Conservation (phyloP, 192 early-diverging fungal species). For the Kappamyces sp. region DNA sequence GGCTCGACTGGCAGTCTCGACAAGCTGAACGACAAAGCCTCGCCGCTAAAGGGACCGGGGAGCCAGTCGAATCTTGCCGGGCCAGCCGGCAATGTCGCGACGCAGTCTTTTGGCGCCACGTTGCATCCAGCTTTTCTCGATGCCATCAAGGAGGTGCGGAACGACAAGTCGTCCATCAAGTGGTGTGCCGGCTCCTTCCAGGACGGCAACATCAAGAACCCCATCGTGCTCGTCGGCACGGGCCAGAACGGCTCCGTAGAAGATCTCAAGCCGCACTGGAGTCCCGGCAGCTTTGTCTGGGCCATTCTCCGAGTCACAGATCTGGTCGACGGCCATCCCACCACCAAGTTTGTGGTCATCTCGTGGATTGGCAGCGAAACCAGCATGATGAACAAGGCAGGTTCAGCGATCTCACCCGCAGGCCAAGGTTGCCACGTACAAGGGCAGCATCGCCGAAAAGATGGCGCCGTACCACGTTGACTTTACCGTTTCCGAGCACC, state of each 20-base stretch:
- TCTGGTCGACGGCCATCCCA: conserved; percentile 29
- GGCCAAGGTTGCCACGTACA: conserved; percentile 36
- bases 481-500: conserved; percentile 26
- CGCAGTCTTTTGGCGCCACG: conserved; percentile 17
- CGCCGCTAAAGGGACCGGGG: neutral
- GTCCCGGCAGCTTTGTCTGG: conserved; percentile 23
- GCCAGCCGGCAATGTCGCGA: conserved; percentile 3
- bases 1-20: neutral
- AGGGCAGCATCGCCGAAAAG: conserved; percentile 24
- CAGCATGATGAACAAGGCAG: conserved; percentile 29
- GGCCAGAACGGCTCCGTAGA: conserved; percentile 22
- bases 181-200: conserved; percentile 36
- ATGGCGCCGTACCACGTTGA: conserved; percentile 36
- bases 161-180: conserved; percentile 31
- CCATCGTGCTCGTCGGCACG: conserved; percentile 23
- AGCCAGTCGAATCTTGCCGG: conserved; percentile 6
- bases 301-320: conserved; percentile 32
- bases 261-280: conserved; percentile 25
- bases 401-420: too few species aligned
- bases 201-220: conserved; percentile 28
- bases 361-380: conserved; percentile 29
- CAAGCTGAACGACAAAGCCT: neutral
- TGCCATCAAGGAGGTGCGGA: conserved; percentile 25
- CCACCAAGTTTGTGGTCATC: conserved; percentile 38
- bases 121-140: conserved; percentile 24